Conservation (phyloP, 176 grass and related monocot genomes). For the Metroxylon sagu region DNA sequence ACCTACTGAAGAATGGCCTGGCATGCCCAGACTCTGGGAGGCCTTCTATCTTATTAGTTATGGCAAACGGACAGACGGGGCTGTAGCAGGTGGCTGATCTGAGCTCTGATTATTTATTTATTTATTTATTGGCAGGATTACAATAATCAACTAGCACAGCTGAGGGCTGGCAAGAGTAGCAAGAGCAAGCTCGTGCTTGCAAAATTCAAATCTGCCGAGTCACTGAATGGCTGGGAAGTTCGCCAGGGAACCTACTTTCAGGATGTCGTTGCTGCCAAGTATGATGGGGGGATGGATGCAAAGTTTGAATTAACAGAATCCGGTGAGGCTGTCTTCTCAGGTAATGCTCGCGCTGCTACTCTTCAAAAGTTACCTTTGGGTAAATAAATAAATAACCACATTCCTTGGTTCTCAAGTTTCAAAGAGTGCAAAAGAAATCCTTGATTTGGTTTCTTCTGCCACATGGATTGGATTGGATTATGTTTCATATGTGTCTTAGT, state of each 20-base stretch:
- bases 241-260: constrained; percentile 65
- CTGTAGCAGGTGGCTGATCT: neutral
- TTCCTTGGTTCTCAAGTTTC: too few relatives aligned
- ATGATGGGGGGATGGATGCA: constrained; percentile 77
- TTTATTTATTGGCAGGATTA: constrained; percentile 58
- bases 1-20: neutral
- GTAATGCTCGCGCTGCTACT: constrained; percentile 13
- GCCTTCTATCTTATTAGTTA: too few relatives aligned
- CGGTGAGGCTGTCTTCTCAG: constrained; percentile 61
- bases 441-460: too few relatives aligned
- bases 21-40: too few relatives aligned
- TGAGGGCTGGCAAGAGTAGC: constrained; percentile 98
- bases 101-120: neutral
- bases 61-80: too few relatives aligned
- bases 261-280: constrained; percentile 48
- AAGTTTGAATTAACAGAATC: constrained; percentile 67
- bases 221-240: constrained; percentile 73
- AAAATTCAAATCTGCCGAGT: constrained; percentile 82
- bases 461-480: too few relatives aligned
- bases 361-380: too few relatives aligned
- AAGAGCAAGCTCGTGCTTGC: constrained; percentile 91
- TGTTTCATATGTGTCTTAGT: too few relatives aligned
- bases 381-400: too few relatives aligned
- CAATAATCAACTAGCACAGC: constrained; percentile 78
- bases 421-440: too few relatives aligned